Evolutionary conservation across 1,139 yeast genomes (phyloP), one percentile per base, ranked within the genome.

Genomic region (Kodamaea alishanica): DNA sequence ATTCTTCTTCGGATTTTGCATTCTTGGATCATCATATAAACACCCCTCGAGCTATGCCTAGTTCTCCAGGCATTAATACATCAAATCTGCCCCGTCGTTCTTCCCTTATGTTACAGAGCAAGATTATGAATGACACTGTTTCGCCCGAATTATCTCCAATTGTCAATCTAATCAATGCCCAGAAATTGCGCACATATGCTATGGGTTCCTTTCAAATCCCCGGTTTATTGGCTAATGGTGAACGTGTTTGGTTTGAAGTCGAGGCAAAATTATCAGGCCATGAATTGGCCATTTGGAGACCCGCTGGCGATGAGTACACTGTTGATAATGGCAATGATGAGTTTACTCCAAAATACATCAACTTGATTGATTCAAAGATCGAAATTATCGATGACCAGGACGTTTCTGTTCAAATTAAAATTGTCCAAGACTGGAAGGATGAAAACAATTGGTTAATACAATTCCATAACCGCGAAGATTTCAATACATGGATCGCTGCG

Each of bases 181-280:
- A 70, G 43, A 61, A 63, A 34, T 58, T 67, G 40, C 58, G 75
- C 34, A 61, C 65, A 6, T 71, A 70, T 47, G 62, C 61, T 28
- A 46, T 49, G 36, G 75, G 76, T 4, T 42, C 49, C 6, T 50
- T 70, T 41, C 55, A 51, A 22, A 47, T 66, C 6, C 62, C 56
- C 26, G 58, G 51, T 4, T 41, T 47, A 20, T 45, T 43, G 9
- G 46, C 32, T 2, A 31, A 45, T 8, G 54, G 51, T 11, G 58
- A 56, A 37, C 42, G 47, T 29, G 51, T 48, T 8, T 68, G 73
- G 72, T 41, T 61, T 11, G 64, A 60, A 36, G 73, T 67, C 1
- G 73, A 70, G 39, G 74, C 71, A 26, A 70, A 72, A 47, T 56
- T 77, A 42, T 65, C 73, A 9, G 83, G 83, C 26, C 68, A 65